Conservation (phyloP, 116 monocot species). For the Papilionanthe hybrid region DNA sequence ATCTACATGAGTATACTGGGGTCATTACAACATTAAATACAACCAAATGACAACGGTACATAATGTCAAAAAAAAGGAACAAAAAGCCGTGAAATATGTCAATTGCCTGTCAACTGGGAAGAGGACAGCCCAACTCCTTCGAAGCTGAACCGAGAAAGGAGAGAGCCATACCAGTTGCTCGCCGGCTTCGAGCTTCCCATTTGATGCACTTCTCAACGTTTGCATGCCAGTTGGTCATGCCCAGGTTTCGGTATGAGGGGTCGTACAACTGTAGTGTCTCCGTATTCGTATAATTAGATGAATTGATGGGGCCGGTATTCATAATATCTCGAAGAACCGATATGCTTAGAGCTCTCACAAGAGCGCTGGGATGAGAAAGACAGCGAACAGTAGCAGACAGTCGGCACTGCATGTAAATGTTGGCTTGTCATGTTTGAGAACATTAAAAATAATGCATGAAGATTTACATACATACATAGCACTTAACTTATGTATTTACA, state of each 20-base stretch:
- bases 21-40: not conserved
- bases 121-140: constrained; percentile 61
- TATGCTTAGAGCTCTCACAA: constrained; percentile 86
- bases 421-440: constrained; percentile 1
- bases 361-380: constrained; percentile 96
- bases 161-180: constrained; percentile 72
- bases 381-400: constrained; percentile 84
- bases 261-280: constrained; percentile 20
- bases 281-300: constrained; percentile 16
- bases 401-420: constrained; percentile 58
- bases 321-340: constrained; percentile 80
- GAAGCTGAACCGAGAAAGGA: constrained; percentile 72
- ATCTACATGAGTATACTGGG: not conserved
- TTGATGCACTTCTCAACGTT: constrained; percentile 70
- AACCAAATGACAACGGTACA: not conserved
- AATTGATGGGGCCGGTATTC: constrained; percentile 39
- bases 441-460: not conserved
- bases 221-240: constrained; percentile 66
- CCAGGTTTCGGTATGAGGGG: constrained; percentile 40
- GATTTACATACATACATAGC: not conserved
- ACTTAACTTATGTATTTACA: no score
- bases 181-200: constrained; percentile 82
- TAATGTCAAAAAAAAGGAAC: not conserved
- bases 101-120: constrained; percentile 14
- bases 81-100: not conserved